Conservation (phyloP, 495 filamentous ascomycete genomes). For the Penicillium riverlandense region DNA sequence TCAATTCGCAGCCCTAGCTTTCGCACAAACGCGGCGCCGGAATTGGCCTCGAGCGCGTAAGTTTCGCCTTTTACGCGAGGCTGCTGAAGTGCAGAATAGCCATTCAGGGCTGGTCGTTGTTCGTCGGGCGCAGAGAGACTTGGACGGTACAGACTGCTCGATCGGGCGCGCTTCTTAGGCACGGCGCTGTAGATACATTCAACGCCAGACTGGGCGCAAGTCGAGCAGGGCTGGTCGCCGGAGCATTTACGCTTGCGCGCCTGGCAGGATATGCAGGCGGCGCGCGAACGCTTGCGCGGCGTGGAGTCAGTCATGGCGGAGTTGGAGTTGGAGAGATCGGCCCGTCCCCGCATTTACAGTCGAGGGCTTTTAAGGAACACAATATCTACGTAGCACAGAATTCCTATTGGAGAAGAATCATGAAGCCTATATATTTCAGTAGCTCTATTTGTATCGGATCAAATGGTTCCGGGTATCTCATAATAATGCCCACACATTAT, state of each 20-base stretch:
- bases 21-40: slow-evolving; percentile 48
- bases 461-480: too few species aligned
- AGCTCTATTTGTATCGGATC: too few species aligned
- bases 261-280: slow-evolving; percentile 45
- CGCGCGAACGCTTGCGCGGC: slow-evolving; percentile 35
- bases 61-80: not conserved
- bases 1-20: slow-evolving; percentile 46
- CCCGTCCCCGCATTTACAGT: too few species aligned
- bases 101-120: slow-evolving; percentile 8
- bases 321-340: too few species aligned
- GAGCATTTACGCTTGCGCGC: slow-evolving; percentile 50
- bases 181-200: slow-evolving; percentile 38
- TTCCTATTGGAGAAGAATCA: too few species aligned
- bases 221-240: slow-evolving; percentile 42
- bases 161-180: slow-evolving; percentile 25
- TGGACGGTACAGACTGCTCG: slow-evolving; percentile 7
- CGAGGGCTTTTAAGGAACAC: too few species aligned
- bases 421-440: too few species aligned
- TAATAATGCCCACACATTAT: too few species aligned
- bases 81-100: not conserved
- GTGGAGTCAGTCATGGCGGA: slow-evolving; percentile 24
- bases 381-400: too few species aligned
- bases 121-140: slow-evolving; percentile 8
- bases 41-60: slow-evolving; percentile 42
- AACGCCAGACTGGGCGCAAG: slow-evolving; percentile 40